Percentiles rank a stretch among this genome's conserved stretches.
phyloP scores from a whole-genome alignment of 2,329 filamentous ascomycete genomes.

The Scolecobasidium constrictum region DNA sequence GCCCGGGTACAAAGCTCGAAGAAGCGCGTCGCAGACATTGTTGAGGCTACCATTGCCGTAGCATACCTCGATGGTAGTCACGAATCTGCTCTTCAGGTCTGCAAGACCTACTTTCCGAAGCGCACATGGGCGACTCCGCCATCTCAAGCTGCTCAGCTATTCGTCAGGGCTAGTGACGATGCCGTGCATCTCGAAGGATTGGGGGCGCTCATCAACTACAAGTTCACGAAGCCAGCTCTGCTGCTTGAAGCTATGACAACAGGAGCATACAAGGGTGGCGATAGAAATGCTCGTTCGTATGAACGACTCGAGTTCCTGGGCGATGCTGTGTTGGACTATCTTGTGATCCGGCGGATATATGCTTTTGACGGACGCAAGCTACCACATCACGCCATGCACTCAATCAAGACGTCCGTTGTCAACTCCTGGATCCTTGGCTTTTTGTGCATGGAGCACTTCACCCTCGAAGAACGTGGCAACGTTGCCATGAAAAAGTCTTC shows the following conservation, averaged over 20 bases:
- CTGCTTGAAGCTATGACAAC: slow-evolving; percentile 77
- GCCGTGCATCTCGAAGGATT: slow-evolving; percentile 23
- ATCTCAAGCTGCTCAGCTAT: not conserved
- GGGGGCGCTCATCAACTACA: slow-evolving; percentile 54
- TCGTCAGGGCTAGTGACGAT: not conserved
- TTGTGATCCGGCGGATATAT: slow-evolving; percentile 7
- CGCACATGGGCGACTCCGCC: not conserved
- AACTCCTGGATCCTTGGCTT: slow-evolving; percentile 76
- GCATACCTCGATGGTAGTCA: slow-evolving; percentile 60
- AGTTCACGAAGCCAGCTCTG: slow-evolving; percentile 55
- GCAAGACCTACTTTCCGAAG: slow-evolving; percentile 55
- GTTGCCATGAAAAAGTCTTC: slow-evolving; percentile 14
- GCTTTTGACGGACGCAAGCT: not conserved
- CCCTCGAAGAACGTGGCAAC: slow-evolving; percentile 7
- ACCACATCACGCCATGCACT: slow-evolving; percentile 53
- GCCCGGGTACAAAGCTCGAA: slow-evolving; percentile 45
- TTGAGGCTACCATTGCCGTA: slow-evolving; percentile 76
- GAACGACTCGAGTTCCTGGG: slow-evolving; percentile 83
- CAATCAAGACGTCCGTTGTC: slow-evolving; percentile 62
- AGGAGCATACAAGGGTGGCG: slow-evolving; percentile 45
- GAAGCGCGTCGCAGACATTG: slow-evolving; percentile 77
- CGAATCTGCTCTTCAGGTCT: slow-evolving; percentile 49
- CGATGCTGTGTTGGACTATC: slow-evolving; percentile 67
- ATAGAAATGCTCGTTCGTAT: slow-evolving; percentile 40
- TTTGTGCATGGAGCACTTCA: slow-evolving; percentile 48